Evolutionary conservation across 2,329 filamentous ascomycete species (phyloP).

Genomic region (Botrytis hyacinthi): DNA sequence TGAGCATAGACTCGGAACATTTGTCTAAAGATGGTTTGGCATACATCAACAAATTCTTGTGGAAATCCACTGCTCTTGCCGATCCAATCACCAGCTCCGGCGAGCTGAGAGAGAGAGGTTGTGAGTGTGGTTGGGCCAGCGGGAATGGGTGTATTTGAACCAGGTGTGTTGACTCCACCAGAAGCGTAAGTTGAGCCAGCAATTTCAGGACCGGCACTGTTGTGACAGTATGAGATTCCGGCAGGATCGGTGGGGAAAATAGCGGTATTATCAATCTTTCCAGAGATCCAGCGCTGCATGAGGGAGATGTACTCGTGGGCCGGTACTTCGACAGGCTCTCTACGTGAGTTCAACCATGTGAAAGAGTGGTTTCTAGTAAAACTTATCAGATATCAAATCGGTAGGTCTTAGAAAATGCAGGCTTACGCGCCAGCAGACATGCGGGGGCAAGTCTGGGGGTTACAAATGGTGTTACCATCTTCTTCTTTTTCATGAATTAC

Average conservation of each 20-base stretch:
- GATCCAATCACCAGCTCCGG: constrained; percentile 69
- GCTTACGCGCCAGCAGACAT: constrained; percentile 94
- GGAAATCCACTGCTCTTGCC: constrained; percentile 94
- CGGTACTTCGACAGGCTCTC: constrained; percentile 86
- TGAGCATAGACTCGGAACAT: constrained; percentile 99
- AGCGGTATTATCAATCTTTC: constrained; percentile 85
- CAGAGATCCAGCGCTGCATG: constrained; percentile 95
- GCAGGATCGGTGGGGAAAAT: constrained; percentile 88
- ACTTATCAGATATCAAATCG: constrained; percentile 9
- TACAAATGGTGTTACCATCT: constrained; percentile 77
- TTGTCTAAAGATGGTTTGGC: constrained; percentile 92
- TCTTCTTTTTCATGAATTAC: constrained; percentile 85
- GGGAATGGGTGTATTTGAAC: constrained; percentile 40
- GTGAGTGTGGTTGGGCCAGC: constrained; percentile 45
- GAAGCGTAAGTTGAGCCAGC: constrained; percentile 55
- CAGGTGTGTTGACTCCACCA: constrained; percentile 48
- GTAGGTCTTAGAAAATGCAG: neutral
- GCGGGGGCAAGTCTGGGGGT: constrained; percentile 76
- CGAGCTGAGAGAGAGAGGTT: constrained; percentile 59
- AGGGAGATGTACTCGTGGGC: constrained; percentile 92
- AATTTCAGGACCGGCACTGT: constrained; percentile 59
- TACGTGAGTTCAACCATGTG: constrained; percentile 89
- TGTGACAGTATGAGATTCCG: constrained; percentile 63
- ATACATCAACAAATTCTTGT: constrained; percentile 81
- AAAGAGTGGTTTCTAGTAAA: constrained; percentile 77